phyloP scores from a whole-genome alignment of 2,329 filamentous ascomycete species.

The Aplosporella prunicola region DNA sequence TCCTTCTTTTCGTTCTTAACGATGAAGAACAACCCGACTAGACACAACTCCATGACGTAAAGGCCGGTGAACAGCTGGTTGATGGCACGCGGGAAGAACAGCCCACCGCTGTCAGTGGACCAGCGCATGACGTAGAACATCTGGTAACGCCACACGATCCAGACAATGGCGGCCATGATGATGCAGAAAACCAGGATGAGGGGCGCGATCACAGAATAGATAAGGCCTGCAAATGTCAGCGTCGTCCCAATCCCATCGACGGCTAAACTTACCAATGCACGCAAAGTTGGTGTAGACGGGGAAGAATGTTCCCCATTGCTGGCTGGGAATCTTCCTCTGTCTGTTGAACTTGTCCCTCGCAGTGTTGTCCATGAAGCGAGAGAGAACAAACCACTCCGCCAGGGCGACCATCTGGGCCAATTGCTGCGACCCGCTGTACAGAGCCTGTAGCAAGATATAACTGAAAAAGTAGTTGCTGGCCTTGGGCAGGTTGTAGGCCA shows the following conservation, averaged over 20 bases:
- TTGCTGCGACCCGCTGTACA: conserved; percentile 65
- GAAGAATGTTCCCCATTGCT: conserved; percentile 90
- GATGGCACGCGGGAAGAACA: conserved; percentile 84
- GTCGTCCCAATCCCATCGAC: neutral
- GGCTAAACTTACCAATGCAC: conserved; percentile 57
- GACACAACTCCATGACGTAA: conserved; percentile 86
- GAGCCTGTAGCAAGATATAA: conserved; percentile 89
- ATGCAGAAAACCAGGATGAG: conserved; percentile 89
- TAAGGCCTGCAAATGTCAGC: conserved; percentile 41
- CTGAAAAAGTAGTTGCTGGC: conserved; percentile 97
- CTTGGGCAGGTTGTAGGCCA: conserved; percentile 73
- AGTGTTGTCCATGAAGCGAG: conserved; percentile 75
- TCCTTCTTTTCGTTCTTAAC: conserved; percentile 47
- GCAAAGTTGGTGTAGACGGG: conserved; percentile 95
- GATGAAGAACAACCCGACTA: conserved; percentile 85
- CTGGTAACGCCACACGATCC: conserved; percentile 93
- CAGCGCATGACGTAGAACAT: conserved; percentile 92
- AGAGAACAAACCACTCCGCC: conserved; percentile 70
- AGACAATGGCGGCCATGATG: conserved; percentile 82
- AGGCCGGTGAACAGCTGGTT: conserved; percentile 93
- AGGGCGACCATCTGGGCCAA: conserved; percentile 73
- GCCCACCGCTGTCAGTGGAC: conserved; percentile 79
- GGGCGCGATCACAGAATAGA: conserved; percentile 83
- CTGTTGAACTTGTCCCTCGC: conserved; percentile 72
- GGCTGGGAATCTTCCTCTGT: conserved; percentile 65